Percentiles rank a stretch among this genome's conserved stretches.
phyloP scores from a whole-genome alignment of 2,329 filamentous ascomycete genomes.

The Tricladium varicosporioides region DNA sequence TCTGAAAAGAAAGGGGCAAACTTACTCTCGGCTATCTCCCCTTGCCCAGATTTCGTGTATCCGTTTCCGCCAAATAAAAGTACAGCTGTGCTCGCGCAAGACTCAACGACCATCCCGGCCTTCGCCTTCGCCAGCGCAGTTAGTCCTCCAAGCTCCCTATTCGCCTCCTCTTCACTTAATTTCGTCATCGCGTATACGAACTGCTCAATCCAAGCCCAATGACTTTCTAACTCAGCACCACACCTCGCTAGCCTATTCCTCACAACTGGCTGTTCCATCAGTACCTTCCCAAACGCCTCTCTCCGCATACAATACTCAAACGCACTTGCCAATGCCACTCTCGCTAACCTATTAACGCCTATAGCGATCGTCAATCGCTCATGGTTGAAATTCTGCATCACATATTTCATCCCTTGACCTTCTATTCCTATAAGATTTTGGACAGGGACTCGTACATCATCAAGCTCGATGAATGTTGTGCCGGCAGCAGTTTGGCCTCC shows the following conservation, averaged over 20 bases:
- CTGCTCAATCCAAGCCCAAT: slow-evolving; percentile 71
- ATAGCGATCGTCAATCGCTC: slow-evolving; percentile 68
- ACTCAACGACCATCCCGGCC: slow-evolving; percentile 67
- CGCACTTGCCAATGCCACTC: slow-evolving; percentile 57
- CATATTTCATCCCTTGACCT: slow-evolving; percentile 69
- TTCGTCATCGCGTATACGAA: slow-evolving; percentile 67
- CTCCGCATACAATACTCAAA: slow-evolving; percentile 63
- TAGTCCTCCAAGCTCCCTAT: slow-evolving; percentile 65
- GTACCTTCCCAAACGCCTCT: slow-evolving; percentile 64
- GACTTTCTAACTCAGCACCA: slow-evolving; percentile 64
- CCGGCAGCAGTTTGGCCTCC: slow-evolving; percentile 63
- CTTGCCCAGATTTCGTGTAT: slow-evolving; percentile 68
- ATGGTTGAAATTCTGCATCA: slow-evolving; percentile 81
- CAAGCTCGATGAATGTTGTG: slow-evolving; percentile 74
- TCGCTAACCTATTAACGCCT: slow-evolving; percentile 58
- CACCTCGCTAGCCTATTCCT: slow-evolving; percentile 70
- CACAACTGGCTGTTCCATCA: slow-evolving; percentile 75
- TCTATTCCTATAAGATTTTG: slow-evolving; percentile 69
- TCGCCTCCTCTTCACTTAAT: slow-evolving; percentile 56
- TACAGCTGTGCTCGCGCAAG: slow-evolving; percentile 67
- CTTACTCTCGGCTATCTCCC: slow-evolving; percentile 68
- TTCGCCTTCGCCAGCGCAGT: slow-evolving; percentile 73
- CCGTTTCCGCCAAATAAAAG: slow-evolving; percentile 74
- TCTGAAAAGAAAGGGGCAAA: neutral
- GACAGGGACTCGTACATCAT: slow-evolving; percentile 70